Evolutionary conservation across 108 stramenopile genomes (phyloP), one percentile per base, ranked within the genome.

Genomic region (Ochromonas danica): DNA sequence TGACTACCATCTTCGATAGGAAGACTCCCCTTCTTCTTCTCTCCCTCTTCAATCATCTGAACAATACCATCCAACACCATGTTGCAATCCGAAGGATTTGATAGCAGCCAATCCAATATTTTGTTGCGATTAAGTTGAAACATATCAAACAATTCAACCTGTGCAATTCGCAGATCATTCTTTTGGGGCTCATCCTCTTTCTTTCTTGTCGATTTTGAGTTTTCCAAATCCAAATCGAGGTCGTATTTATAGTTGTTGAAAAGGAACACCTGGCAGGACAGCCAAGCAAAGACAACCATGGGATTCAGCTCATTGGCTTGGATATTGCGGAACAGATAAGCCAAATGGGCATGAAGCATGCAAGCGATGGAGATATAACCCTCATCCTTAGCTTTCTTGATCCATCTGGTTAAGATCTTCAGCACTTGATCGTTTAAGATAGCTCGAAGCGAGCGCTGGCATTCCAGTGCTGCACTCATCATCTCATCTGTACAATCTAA

Each of bases 241-340:
- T 96, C 94, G 86, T 96, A 99, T 43, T 94, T 92, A 79, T 94
- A 94, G 79, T 99, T 97, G 79, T 97, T 96, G 62, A 93, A 95
- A 42, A 99, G 80, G 83, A 93, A 99, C 22, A 99, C 94, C 85
- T 99, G 96, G 0, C 94, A 94, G 14, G 94, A 91, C 51, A 99
- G 85, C 0, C 96, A 70, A 14, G 95, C 91, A 22, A 93, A 95
- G 28, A 96, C 95, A 0, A 94, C 91, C 0, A 92, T 89, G 62
- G 88, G 90, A 70, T 97, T 93, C 71, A 97, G 83, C 77, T 97
- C 95, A 40, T 93, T 90, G 62, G 89, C 90, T 57, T 90, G 90
- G 74, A 96, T 90, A 80, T 97, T 97, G 86, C 95, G 94, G 93
- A 94, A 98, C 51, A 83, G 81, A 82, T 97, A 96, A 62, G 96